Evolutionary conservation across 1,284 basidiomycete genomes (phyloP).

Genomic region (Heterobasidion irregulare): DNA sequence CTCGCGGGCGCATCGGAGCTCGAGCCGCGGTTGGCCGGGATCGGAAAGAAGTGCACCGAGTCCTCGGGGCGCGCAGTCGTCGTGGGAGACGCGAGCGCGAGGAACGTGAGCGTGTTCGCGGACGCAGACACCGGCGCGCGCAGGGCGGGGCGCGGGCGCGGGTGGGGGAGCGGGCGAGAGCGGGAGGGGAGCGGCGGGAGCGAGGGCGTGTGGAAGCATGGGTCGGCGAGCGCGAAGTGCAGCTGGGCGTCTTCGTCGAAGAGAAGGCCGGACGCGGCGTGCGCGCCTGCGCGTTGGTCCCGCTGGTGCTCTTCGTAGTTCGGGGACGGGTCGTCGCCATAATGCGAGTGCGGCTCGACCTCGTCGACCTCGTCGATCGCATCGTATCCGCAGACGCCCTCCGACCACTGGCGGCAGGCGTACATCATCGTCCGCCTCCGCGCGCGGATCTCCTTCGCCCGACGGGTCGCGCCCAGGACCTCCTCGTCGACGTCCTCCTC

Average conservation of each 20-base stretch:
- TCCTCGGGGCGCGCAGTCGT: neutral
- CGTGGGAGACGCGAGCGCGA: neutral
- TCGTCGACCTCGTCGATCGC: neutral
- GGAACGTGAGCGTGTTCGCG: neutral
- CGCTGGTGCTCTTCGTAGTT: neutral
- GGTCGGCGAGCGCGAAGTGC: neutral
- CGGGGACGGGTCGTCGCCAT: too few relatives aligned
- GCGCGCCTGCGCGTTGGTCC: neutral
- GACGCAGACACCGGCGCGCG: neutral
- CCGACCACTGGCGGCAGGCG: neutral
- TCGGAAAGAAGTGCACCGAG: neutral
- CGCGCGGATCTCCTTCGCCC: neutral
- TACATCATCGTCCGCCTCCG: neutral
- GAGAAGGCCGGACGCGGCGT: too few relatives aligned
- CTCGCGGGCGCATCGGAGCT: neutral
- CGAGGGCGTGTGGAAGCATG: neutral
- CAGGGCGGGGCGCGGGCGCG: neutral
- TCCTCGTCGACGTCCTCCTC: neutral
- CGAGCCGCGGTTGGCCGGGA: neutral
- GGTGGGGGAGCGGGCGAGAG: neutral
- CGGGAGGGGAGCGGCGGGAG: neutral
- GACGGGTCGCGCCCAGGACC: neutral
- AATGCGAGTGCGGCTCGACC: neutral
- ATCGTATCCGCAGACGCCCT: neutral
- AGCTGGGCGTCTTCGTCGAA: neutral